A percentile compares a stretch with the other conserved stretches of the same genome.
phyloP scores from a whole-genome alignment of 371 early-diverging fungal genomes.

The Mortierella sp. region DNA sequence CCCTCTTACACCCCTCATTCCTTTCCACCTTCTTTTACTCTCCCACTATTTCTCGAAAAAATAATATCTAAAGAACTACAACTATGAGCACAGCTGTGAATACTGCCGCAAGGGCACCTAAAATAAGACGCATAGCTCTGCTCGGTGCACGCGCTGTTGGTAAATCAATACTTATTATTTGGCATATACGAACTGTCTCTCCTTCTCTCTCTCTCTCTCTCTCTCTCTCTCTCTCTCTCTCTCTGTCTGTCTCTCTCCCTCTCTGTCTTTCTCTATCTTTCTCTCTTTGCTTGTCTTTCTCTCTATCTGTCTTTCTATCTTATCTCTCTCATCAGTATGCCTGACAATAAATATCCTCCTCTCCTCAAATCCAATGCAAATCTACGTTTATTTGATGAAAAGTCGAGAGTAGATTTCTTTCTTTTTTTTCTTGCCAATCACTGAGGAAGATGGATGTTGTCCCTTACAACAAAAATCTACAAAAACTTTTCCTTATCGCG shows the following conservation, averaged over 20 bases:
- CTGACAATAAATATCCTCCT: not conserved
- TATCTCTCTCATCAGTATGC: not conserved
- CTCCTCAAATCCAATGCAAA: not conserved
- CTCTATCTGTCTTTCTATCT: conserved; percentile 19
- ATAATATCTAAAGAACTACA: not conserved
- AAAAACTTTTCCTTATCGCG: not conserved
- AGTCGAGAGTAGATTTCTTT: not conserved
- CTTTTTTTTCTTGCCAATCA: not conserved
- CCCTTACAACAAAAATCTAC: not conserved
- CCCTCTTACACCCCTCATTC: not conserved
- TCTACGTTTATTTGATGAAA: not conserved
- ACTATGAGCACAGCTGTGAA: conserved; percentile 28
- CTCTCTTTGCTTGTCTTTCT: conserved; percentile 6
- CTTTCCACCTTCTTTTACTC: not conserved
- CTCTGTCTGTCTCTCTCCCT: conserved; percentile 6
- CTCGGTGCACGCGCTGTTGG: conserved; percentile 35
- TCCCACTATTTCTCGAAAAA: not conserved
- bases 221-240: conserved; percentile 8
- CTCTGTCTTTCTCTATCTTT: not conserved
- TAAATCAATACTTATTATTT: conserved; percentile 5
- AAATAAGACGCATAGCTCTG: conserved; percentile 28
- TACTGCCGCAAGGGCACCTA: conserved; percentile 15
- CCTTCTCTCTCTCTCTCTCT: not conserved
- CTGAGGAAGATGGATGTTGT: too few species aligned
- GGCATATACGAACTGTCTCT: not conserved